Percentiles rank a stretch among this genome's conserved stretches.
Evolutionary conservation across 2,329 filamentous ascomycete species (phyloP).

Genomic region (Chrysoporthe deuterocubensis): DNA sequence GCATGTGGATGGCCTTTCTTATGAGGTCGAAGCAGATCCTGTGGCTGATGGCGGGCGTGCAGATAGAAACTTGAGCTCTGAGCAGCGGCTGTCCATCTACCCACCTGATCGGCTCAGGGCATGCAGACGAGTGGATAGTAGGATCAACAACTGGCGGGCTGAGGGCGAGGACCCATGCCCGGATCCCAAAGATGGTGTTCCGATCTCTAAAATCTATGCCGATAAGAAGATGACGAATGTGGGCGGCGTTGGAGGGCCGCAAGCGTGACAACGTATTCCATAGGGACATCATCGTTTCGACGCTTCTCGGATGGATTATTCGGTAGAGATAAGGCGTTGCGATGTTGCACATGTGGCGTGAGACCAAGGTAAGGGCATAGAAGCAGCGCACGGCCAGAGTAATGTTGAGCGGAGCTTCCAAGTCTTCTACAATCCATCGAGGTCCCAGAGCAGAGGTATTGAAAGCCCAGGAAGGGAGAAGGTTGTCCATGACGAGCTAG

Average conservation of each 20-base stretch:
- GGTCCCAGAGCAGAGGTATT: neutral
- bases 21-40: constrained; percentile 9
- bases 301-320: neutral
- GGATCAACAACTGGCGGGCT: neutral
- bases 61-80: neutral
- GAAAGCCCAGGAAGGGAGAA: neutral
- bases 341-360: neutral
- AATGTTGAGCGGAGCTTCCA: neutral
- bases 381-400: neutral
- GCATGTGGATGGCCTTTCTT: neutral
- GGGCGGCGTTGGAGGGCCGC: neutral
- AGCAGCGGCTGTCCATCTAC: neutral
- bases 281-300: neutral
- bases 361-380: neutral
- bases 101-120: neutral
- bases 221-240: constrained; percentile 1
- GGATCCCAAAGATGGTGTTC: neutral
- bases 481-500: neutral
- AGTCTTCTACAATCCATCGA: neutral
- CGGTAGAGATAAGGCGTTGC: constrained; percentile 7
- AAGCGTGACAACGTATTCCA: neutral
- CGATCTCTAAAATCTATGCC: neutral
- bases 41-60: neutral
- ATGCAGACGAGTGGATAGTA: neutral
- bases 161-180: neutral